phyloP scores from a whole-genome alignment of 495 filamentous ascomycete genomes.

The Zalerion maritima region DNA sequence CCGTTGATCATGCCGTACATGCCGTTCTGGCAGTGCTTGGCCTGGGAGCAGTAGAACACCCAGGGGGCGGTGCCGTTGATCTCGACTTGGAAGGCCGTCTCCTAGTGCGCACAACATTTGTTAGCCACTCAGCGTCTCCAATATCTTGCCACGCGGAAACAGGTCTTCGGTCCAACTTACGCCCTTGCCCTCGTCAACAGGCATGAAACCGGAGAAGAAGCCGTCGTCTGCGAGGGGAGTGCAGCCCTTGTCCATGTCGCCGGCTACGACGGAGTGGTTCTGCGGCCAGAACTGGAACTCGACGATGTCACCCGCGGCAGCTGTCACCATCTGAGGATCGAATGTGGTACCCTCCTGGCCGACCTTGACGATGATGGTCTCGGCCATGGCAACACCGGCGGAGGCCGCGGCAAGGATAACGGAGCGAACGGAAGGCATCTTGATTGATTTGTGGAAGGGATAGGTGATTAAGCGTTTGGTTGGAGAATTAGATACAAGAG shows the following conservation, averaged over 20 bases:
- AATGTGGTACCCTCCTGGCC: conserved; percentile 31
- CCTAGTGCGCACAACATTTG: background rate
- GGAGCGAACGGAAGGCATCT: too few species aligned
- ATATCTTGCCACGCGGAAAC: background rate
- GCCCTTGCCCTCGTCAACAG: conserved; percentile 7
- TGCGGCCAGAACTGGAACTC: conserved; percentile 40
- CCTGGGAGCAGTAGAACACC: conserved; percentile 35
- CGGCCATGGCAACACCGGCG: too few species aligned
- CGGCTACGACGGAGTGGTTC: conserved; percentile 39
- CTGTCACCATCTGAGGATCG: conserved; percentile 30
- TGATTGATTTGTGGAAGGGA: too few species aligned
- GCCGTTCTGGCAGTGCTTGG: conserved; percentile 33
- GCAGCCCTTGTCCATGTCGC: conserved; percentile 35
- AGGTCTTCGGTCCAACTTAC: background rate
- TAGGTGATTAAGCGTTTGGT: too few species aligned
- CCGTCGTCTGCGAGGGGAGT: conserved; percentile 18
- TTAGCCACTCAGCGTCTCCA: background rate
- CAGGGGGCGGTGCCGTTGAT: conserved; percentile 36
- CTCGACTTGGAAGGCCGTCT: conserved; percentile 24
- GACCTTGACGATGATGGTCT: conserved; percentile 32
- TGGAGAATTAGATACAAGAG: too few species aligned
- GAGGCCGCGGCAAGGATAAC: too few species aligned
- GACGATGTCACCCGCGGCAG: conserved; percentile 32
- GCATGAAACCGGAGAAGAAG: conserved; percentile 26
- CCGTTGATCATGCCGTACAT: conserved; percentile 39